These are phyloP conservation scores for Russula griseocarnosa DNA, from an alignment of 768 basidiomycete genomes.

Conservation along the genomic window DNA sequence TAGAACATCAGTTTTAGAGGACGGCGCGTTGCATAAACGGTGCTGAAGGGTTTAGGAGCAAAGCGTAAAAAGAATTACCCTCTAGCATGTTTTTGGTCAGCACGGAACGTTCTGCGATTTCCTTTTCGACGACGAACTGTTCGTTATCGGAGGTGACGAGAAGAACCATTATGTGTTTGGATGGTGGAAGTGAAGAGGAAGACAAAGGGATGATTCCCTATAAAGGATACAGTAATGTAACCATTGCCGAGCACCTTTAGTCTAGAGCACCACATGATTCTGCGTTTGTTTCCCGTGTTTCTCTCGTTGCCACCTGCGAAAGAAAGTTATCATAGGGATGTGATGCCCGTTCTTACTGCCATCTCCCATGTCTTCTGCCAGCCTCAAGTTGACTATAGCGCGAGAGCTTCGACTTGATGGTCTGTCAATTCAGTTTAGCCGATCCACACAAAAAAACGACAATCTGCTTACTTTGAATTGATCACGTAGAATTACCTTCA, in stretches of 20 bases:
- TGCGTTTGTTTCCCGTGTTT: background rate
- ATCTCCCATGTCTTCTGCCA: constrained; percentile 27
- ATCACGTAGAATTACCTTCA: constrained; percentile 51
- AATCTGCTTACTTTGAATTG: background rate
- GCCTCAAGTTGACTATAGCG: constrained; percentile 38
- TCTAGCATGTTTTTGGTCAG: constrained; percentile 99
- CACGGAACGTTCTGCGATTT: constrained; percentile 91
- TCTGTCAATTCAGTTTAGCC: constrained; percentile 30
- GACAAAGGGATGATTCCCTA: background rate
- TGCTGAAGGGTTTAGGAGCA: background rate
- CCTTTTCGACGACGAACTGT: constrained; percentile 87
- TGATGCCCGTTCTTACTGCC: background rate
- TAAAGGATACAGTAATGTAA: background rate
- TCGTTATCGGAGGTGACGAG: constrained; percentile 96
- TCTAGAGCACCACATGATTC: background rate
- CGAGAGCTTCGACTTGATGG: constrained; percentile 39
- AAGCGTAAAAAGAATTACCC: constrained; percentile 46
- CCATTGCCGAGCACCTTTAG: background rate
- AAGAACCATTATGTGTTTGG: constrained; percentile 59
- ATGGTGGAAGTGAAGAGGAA: constrained; percentile 1
- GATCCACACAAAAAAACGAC: background rate
- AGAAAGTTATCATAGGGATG: constrained; percentile 1
- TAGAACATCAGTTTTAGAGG: no score
- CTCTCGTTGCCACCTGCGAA: background rate
- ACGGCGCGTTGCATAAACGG: no score